Base-by-base conservation (phyloP, 257 asterid genomes). In the Jaltomata sinuosa region DNA sequence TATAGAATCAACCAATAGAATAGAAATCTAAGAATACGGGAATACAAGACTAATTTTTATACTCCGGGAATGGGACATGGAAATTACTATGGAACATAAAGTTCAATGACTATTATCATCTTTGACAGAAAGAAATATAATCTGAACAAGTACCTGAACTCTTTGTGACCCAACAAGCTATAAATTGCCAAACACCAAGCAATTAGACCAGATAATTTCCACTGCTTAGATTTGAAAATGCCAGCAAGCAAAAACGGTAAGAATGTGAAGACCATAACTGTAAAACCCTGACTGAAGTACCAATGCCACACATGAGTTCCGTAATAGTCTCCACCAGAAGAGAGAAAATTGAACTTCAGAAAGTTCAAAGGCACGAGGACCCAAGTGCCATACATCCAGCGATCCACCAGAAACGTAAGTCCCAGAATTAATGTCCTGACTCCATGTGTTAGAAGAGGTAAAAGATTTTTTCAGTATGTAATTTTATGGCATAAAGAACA, bases 271-370 rank as follows among this genome's bases (percentile, higher is more conserved):
- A 95, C 86, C 99, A 97, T 97, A 91, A 92, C 96, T 0, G 95
- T 94, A 81, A 97, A 97, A 79, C 99, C 99, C 91, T 97, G 99
- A n/a, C 96, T 90, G 83, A 95, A 85, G 90, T 97, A 97, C 99
- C 99, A 97, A 87, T 97, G 99, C 99, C 99, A 97, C 79, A 95
- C 91, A 89, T 95, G 99, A 94, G 99, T 97, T 85, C 99, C 99
- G 84, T 97, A 95, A 89, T 95, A 95, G 89, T 95, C 99, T 67
- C 98, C 99, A 31, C 99, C 99, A 53, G 99, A 92, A 49, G 99
- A 93, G 65, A 97, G 88, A 90, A 97, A 91, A 88, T 95, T 97
- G 92, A 97, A 97, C 89, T 91, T 91, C 34, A 97, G 89, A 91
- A 97, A 97, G 89, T 96, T 96, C 57, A 94, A 89, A 85, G 99